Base-by-base conservation (phyloP, 2,329 filamentous ascomycete genomes). In the Penicillium sp. region DNA sequence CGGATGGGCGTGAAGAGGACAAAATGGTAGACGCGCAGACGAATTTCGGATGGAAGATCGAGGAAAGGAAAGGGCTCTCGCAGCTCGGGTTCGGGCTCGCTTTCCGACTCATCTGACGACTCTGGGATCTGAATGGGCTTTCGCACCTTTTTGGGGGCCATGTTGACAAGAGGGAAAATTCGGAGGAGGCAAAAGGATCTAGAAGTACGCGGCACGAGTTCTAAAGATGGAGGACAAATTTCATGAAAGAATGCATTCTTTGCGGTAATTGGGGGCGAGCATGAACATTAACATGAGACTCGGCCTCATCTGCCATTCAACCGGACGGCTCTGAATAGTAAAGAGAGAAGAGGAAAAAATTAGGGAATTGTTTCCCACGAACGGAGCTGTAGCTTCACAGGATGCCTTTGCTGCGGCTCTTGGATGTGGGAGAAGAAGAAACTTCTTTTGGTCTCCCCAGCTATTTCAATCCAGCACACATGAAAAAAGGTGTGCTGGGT, bases 381-480 rank as follows among this genome's bases (percentile, higher is more conserved):
- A 78, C 75, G 78, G 78, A 72, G 77, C 77, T 70, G 67, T 72
- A 76, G 69, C 72, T 63, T 78, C 77, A 80, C 65, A 60, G 69
- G 70, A 67, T 61, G 61, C 71, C 76, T 79, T 69, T 66, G 73
- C 75, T 72, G 76, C 71, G 69, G 77, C 77, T 80, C 78, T 80
- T 80, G 75, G 75, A 70, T 66, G 74, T 72, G 74, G 73, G 77
- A 75, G 46, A 56, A 64, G 68, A 71, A 68, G 65, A 62, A 52
- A 59, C 55, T 67, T 67, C 70, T 71, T 56, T 76, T 70, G 54
- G 69, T 80, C 77, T 80, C 67, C 78, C 78, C 77, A 77, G 74
- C 72, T 77, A 77, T 74, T 79, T 76, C 85, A 87, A 85, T 84
- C 78, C 80, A 71, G 72, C 77, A 79, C 77, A 77, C 80, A 82